Evolutionary conservation across 352 stramenopile species (phyloP).

Genomic region (Phytopythium aichiense): DNA sequence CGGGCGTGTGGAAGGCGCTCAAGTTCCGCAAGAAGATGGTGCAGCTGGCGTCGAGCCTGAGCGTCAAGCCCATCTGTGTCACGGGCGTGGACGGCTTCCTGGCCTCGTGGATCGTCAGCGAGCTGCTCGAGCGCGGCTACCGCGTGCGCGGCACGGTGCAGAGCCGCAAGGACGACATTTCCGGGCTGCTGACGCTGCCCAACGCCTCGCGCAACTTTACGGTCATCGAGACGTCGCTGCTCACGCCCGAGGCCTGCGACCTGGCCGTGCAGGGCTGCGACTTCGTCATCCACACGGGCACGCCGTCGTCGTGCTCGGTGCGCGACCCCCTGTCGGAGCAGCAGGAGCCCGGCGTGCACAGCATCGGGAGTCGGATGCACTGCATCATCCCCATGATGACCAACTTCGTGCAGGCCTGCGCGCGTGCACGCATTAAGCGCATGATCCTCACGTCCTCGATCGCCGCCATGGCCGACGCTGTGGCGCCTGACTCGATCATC

Average conservation of each 20-base stretch:
- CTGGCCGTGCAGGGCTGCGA: constrained; percentile 86
- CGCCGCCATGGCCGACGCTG: constrained; percentile 79
- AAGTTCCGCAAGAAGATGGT: constrained; percentile 83
- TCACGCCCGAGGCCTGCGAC: constrained; percentile 85
- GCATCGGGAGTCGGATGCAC: constrained; percentile 87
- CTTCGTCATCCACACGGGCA: constrained; percentile 89
- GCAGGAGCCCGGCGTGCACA: constrained; percentile 81
- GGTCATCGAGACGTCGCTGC: constrained; percentile 83
- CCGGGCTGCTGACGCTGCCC: constrained; percentile 62
- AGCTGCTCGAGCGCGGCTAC: constrained; percentile 74
- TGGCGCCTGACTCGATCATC: constrained; percentile 71
- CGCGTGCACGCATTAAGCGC: constrained; percentile 71
- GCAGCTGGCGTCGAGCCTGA: constrained; percentile 63
- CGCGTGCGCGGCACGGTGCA: constrained; percentile 83
- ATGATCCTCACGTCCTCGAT: constrained; percentile 85
- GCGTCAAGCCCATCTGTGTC: constrained; percentile 81
- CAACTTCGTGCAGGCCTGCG: constrained; percentile 88
- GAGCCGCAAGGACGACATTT: constrained; percentile 84
- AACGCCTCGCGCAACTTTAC: constrained; percentile 78
- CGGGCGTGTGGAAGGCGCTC: constrained; percentile 74
- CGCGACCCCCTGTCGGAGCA: constrained; percentile 82
- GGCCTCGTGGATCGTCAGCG: constrained; percentile 81
- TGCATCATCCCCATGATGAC: constrained; percentile 92
- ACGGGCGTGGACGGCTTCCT: constrained; percentile 85
- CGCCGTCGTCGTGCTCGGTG: constrained; percentile 82